Base-by-base conservation (phyloP, 1,284 basidiomycete species). In the Tylopilus sp. region DNA sequence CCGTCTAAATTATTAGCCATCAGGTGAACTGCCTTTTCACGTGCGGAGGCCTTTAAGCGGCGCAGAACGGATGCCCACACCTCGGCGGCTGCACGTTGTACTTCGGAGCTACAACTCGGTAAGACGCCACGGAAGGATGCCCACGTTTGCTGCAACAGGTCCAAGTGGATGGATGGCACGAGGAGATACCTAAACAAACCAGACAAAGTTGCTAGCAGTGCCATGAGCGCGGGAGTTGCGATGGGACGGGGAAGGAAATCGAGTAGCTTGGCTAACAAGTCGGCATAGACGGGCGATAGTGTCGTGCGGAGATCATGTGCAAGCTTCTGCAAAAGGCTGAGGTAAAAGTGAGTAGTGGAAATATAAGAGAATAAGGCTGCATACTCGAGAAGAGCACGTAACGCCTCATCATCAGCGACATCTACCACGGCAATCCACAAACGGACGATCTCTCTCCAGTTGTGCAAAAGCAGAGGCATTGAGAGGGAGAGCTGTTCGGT, bases 401-500 rank as follows among this genome's bases (percentile, higher is more conserved):
- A 71, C 0, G 87, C 91, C 73, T 94, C 92, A 66, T 92, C 89
- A 70, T 94, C 89, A 15, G 90, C 83, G 18, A 71, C 72, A 52
- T 85, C 82, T 47, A 92, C 72, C 0, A 87, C 86, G 13, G 74
- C 80, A 19, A 86, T 70, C 93, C 93, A 95, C 5, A 89, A 67
- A 0, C 84, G 80, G 16, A 90, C 80, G 7, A 96, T 84, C 19
- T 91, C 84, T 61, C 83, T 82, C 86, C 93, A 93, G 75, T 96
- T 93, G 72, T 94, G 92, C 15, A 97, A 81, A 4, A 95, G 87
- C 56, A 96, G 82, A 0, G 95, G 91, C 82, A 97, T 89, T 1
- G 93, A 95, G 4, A 88, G 85, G 2, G 92, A 90, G 33, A 96
- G 81, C 1, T 86, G 81, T 49, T 87, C 83, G 0, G 86, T 86